Conservation (phyloP, 306 rosid genomes). For the Prunus armeniaca region DNA sequence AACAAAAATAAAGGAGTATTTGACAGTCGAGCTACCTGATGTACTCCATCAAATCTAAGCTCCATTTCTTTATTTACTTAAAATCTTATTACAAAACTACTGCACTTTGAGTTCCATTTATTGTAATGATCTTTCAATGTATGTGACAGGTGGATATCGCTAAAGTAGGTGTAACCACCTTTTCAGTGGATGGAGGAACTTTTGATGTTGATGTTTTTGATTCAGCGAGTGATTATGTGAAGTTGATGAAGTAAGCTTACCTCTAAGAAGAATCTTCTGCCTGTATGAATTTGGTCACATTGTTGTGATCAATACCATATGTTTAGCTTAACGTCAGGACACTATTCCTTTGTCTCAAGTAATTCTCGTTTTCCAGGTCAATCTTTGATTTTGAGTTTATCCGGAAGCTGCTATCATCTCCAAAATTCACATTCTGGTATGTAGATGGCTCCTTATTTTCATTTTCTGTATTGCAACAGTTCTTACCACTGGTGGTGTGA, state of each 20-base stretch:
- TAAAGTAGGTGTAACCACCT: constrained; percentile 57
- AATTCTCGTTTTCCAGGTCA: constrained; percentile 55
- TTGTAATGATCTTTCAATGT: constrained; percentile 18
- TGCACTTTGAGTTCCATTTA: constrained; percentile 7
- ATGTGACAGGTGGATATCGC: constrained; percentile 72
- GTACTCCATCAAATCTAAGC: constrained; percentile 40
- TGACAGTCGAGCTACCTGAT: constrained; percentile 80
- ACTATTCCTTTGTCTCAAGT: background rate
- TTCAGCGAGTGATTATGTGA: constrained; percentile 86
- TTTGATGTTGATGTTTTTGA: constrained; percentile 97
- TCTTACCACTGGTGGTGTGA: background rate
- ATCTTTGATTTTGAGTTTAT: constrained; percentile 84
- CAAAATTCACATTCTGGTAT: constrained; percentile 94
- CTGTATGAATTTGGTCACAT: background rate
- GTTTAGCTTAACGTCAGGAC: background rate
- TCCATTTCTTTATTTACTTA: background rate
- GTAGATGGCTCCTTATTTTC: constrained; percentile 16
- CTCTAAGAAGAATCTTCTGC: constrained; percentile 1
- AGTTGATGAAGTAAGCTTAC: constrained; percentile 76
- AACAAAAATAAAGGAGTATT: constrained; percentile 77
- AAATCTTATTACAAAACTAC: background rate
- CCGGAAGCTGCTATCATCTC: constrained; percentile 68
- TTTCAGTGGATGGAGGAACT: constrained; percentile 89
- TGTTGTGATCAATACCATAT: background rate
- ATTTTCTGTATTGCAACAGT: constrained; percentile 14